Evolutionary conservation across 1,284 basidiomycete genomes (phyloP), one percentile per base, ranked within the genome.

Genomic region (Tilletia walkeri): DNA sequence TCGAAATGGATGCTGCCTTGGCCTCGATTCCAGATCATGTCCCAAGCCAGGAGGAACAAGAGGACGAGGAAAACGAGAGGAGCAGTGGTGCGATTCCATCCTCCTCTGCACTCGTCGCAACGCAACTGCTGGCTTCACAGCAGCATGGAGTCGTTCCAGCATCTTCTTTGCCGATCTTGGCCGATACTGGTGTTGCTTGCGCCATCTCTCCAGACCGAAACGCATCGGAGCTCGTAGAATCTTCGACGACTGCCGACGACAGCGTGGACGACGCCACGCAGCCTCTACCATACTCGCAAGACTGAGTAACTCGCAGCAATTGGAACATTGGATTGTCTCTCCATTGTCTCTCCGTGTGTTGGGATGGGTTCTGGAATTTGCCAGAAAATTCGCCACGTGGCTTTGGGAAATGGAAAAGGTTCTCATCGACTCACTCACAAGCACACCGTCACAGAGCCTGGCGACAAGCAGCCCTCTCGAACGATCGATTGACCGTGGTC

Each of bases 1-100:
- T 63, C 6, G 59, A 63, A 20, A 63, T 63, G 59, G 59, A 63
- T 16, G 59, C 59, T 63, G 59, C 59, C 36, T 39, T 63, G 59
- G 30, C 59, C 3, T 34, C 59, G 59, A 30, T 56, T 20, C 54
- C 54, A 3, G 54, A 56, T 56, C 20, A 56, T 20, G 54, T 30
- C 20, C 5, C 18, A n/a, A 34, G 24, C 14, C 54, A 56, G 24
- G 54, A 56, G 24, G 54, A 24, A 56, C 12, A 45, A 45, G 50
- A 53, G 6, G 50, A 24, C 50, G 50, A 53, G 7, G 50, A 53
- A 18, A 18, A 53, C 12, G 50, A 53, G 18, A 18, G 50, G 16
- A 18, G 50, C 20, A n/a, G 18, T 24, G 20, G 6, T 7, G 50
- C n/a, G 7, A 6, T 18, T 53, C 50, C 50, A 1, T 7, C 50